These are phyloP conservation scores for Petunia hybrid DNA, from an alignment of 305 asterid species.

Conservation along the genomic window DNA sequence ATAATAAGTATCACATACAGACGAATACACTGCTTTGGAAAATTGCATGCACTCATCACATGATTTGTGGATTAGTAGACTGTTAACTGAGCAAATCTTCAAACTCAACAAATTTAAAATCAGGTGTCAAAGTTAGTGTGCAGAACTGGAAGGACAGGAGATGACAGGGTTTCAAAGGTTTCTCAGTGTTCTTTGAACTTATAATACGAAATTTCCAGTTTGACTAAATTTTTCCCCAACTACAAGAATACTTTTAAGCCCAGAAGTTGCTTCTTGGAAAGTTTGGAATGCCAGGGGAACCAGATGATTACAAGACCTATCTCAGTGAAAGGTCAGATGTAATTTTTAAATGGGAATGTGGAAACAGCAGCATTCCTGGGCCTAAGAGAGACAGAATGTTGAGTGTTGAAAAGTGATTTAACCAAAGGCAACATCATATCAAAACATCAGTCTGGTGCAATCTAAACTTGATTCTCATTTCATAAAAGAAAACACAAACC, in stretches of 20 bases:
- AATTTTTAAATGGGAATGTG: not conserved
- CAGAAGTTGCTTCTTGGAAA: not conserved
- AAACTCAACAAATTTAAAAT: not conserved
- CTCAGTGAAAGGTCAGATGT: not conserved
- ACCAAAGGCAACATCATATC: not conserved
- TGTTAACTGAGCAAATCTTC: not conserved
- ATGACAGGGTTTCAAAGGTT: not conserved
- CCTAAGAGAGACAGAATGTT: not conserved
- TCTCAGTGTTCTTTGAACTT: slow-evolving; percentile 5
- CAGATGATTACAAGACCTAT: slow-evolving; percentile 5
- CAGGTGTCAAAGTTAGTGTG: not conserved
- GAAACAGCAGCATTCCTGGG: slow-evolving; percentile 5
- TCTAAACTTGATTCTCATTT: slow-evolving; percentile 12
- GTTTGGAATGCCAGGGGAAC: slow-evolving; percentile 19
- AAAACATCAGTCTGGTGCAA: not conserved
- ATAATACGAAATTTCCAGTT: not conserved
- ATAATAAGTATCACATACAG: slow-evolving; percentile 4
- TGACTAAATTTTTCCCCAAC: not conserved
- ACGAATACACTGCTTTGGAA: not conserved
- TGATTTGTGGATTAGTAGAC: not conserved
- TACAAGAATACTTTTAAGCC: slow-evolving; percentile 3
- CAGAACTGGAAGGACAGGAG: not conserved
- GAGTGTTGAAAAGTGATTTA: not conserved
- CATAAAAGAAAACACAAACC: not conserved
- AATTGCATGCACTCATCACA: not conserved